Conservation (phyloP, 345 rosid genomes). For the Aquilaria malaccensis region DNA sequence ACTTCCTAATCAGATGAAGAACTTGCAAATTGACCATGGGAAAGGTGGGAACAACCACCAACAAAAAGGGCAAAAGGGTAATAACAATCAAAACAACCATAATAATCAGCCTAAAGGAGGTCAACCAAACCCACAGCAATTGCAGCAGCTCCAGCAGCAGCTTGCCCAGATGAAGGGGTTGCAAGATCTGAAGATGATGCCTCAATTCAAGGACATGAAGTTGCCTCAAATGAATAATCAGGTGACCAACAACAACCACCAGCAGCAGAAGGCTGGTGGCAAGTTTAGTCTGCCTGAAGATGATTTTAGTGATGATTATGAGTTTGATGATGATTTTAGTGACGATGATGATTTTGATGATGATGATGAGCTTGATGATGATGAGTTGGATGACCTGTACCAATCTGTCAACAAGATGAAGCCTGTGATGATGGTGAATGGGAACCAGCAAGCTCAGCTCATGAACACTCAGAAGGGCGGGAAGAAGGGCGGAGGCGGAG, state of each 20-base stretch:
- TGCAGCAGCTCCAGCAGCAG: slow-evolving; percentile 55
- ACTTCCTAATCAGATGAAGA: slow-evolving; percentile 56
- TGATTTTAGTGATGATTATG: slow-evolving; percentile 38
- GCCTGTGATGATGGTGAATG: slow-evolving; percentile 31
- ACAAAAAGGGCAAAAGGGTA: slow-evolving; percentile 28
- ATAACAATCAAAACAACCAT: slow-evolving; percentile 30
- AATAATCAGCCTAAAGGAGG: slow-evolving; percentile 46
- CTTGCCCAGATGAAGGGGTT: slow-evolving; percentile 59
- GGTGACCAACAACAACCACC: slow-evolving; percentile 21
- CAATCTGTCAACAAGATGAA: slow-evolving; percentile 47
- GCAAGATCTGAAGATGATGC: slow-evolving; percentile 61
- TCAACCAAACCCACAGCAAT: slow-evolving; percentile 43
- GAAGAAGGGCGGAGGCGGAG: slow-evolving; percentile 38
- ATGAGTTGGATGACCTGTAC: slow-evolving; percentile 44
- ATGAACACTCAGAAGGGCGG: slow-evolving; percentile 48
- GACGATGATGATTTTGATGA: slow-evolving; percentile 20
- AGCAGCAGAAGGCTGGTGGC: slow-evolving; percentile 37
- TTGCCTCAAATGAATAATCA: slow-evolving; percentile 23
- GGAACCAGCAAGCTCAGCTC: slow-evolving; percentile 38
- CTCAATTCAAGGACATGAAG: slow-evolving; percentile 42
- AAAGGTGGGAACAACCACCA: slow-evolving; percentile 45
- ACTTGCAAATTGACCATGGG: slow-evolving; percentile 62
- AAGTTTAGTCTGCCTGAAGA: slow-evolving; percentile 47
- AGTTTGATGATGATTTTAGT: slow-evolving; percentile 29
- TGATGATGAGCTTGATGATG: slow-evolving; percentile 34